These are phyloP conservation scores for Fusarium nisikadoi DNA, from an alignment of 2,329 filamentous ascomycete genomes.

Conservation along the genomic window DNA sequence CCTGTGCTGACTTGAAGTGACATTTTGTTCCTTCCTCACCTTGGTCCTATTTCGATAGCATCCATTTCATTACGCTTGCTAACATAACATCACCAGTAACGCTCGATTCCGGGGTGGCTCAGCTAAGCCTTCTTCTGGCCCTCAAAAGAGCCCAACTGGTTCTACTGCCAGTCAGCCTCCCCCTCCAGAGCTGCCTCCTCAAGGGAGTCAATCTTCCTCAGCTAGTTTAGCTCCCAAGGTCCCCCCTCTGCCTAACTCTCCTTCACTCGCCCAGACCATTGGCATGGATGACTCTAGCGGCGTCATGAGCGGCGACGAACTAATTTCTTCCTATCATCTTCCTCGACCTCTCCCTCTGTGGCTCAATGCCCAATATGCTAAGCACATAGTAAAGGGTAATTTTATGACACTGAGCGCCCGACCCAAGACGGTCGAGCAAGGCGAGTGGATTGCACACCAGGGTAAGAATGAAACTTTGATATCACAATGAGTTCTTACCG, in stretches of 20 bases:
- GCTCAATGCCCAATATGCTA: constrained; percentile 79
- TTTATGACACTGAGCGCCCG: constrained; percentile 97
- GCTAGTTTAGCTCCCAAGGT: constrained; percentile 66
- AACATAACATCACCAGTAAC: constrained; percentile 57
- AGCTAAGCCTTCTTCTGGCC: constrained; percentile 60
- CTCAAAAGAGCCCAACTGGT: constrained; percentile 63
- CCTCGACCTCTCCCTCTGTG: constrained; percentile 74
- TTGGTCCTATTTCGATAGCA: neutral
- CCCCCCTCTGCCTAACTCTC: constrained; percentile 70
- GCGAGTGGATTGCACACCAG: constrained; percentile 97
- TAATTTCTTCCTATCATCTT: constrained; percentile 70
- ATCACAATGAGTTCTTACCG: neutral
- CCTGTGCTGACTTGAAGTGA: neutral
- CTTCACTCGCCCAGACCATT: constrained; percentile 73
- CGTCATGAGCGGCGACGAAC: constrained; percentile 61
- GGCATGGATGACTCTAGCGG: constrained; percentile 72
- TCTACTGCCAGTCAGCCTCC: constrained; percentile 60
- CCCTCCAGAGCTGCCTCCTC: constrained; percentile 58
- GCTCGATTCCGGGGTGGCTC: constrained; percentile 68
- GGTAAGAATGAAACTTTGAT: constrained; percentile 60
- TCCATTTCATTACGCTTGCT: constrained; percentile 8
- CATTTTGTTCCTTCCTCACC: constrained; percentile 13
- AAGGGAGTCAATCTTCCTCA: constrained; percentile 63
- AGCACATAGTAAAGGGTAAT: constrained; percentile 95
- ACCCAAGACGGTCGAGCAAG: constrained; percentile 92